Percentiles rank a stretch among this genome's conserved stretches.
Conservation (phyloP, 176 grass and related monocot genomes). For the Aegilops speltoides region DNA sequence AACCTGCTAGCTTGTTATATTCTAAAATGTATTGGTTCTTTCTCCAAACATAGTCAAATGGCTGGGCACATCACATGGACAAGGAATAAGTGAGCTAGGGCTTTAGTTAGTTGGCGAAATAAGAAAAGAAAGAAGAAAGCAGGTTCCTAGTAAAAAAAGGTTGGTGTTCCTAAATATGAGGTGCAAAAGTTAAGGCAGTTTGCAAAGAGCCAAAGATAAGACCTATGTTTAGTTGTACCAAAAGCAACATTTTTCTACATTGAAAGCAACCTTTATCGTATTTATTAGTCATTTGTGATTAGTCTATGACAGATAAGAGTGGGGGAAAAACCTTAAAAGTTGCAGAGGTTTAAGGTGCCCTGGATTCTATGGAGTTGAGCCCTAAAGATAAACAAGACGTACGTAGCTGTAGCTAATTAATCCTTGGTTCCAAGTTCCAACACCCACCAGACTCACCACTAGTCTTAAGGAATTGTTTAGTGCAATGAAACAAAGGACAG, state of each 20-base stretch:
- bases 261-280: constrained; percentile 17
- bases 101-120: constrained; percentile 21
- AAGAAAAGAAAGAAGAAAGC: constrained; percentile 16
- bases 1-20: neutral
- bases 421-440: constrained; percentile 10
- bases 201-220: neutral
- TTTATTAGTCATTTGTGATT: neutral
- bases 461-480: constrained; percentile 6
- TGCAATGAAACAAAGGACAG: constrained; percentile 17
- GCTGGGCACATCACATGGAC: neutral
- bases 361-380: constrained; percentile 27
- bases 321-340: constrained; percentile 38
- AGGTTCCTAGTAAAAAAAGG: constrained; percentile 21
- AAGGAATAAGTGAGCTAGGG: constrained; percentile 14
- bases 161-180: neutral
- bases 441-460: constrained; percentile 19
- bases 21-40: neutral
- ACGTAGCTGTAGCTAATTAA: neutral
- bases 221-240: constrained; percentile 1
- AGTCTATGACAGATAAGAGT: neutral
- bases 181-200: neutral
- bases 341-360: constrained; percentile 26
- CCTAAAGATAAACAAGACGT: constrained; percentile 10
- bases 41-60: constrained; percentile 23
- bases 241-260: constrained; percentile 16